These are phyloP conservation scores for Dianthus caryophyllus DNA, from an alignment of 148 eudicot genomes.

Conservation along the genomic window DNA sequence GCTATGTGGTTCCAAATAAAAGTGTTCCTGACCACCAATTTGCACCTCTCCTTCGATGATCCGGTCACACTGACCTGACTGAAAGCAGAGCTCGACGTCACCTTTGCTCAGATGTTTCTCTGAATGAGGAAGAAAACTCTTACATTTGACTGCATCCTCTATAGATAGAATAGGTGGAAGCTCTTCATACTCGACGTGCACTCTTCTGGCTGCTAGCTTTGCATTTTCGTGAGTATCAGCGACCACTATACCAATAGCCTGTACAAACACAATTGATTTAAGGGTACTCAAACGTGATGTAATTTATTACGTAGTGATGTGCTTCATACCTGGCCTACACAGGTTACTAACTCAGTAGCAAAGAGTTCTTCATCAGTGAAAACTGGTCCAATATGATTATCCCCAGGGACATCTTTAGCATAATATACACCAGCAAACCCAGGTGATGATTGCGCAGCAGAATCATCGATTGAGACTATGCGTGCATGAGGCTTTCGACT, in stretches of 20 bases:
- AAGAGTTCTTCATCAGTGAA: slow-evolving; percentile 84
- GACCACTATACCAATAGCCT: slow-evolving; percentile 89
- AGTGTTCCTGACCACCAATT: slow-evolving; percentile 96
- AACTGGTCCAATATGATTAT: slow-evolving; percentile 65
- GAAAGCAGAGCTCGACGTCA: slow-evolving; percentile 75
- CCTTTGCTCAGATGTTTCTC: slow-evolving; percentile 63
- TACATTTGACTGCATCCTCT: slow-evolving; percentile 58
- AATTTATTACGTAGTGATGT: neutral
- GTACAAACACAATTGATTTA: slow-evolving; percentile 18
- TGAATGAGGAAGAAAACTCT: slow-evolving; percentile 76
- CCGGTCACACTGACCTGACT: slow-evolving; percentile 72
- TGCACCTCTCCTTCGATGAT: slow-evolving; percentile 90
- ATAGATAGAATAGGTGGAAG: slow-evolving; percentile 82
- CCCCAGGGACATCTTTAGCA: slow-evolving; percentile 85
- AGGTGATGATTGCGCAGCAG: slow-evolving; percentile 62
- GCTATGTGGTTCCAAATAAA: slow-evolving; percentile 83
- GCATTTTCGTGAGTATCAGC: slow-evolving; percentile 97
- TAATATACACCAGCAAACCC: slow-evolving; percentile 78
- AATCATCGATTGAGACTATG: slow-evolving; percentile 74
- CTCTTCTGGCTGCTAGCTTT: slow-evolving; percentile 77
- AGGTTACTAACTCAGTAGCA: slow-evolving; percentile 86
- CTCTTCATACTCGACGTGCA: slow-evolving; percentile 76
- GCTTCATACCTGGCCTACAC: slow-evolving; percentile 83
- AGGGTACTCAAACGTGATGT: neutral
- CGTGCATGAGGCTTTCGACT: slow-evolving; percentile 98